A percentile compares a stretch with the other conserved stretches of the same genome.
phyloP scores from a whole-genome alignment of 2,329 filamentous ascomycete species.

The Penicillium sp. region DNA sequence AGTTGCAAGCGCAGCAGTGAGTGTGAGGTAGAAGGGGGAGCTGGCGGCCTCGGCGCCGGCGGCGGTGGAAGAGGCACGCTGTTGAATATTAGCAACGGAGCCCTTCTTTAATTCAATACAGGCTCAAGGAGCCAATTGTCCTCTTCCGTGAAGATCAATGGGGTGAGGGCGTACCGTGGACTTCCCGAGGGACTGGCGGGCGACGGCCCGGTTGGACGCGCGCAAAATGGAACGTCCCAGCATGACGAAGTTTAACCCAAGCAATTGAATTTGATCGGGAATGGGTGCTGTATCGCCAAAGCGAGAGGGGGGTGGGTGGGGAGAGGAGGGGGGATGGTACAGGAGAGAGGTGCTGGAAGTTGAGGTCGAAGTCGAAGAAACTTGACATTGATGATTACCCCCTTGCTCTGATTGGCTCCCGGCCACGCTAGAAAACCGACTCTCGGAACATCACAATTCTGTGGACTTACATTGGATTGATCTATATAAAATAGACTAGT shows the following conservation, averaged over 20 bases:
- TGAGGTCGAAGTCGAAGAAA: conserved; percentile 32
- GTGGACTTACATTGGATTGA: neutral
- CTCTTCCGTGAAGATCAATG: conserved; percentile 24
- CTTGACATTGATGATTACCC: conserved; percentile 32
- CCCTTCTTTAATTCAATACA: conserved; percentile 25
- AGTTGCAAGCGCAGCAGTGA: conserved; percentile 78
- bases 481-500: neutral
- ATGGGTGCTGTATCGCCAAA: conserved; percentile 25
- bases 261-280: conserved; percentile 23
- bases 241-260: conserved; percentile 52
- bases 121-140: conserved; percentile 22
- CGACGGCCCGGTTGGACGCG: conserved; percentile 72
- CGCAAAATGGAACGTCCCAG: conserved; percentile 86
- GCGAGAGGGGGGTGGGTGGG: conserved; percentile 26
- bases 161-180: conserved; percentile 60
- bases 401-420: conserved; percentile 31
- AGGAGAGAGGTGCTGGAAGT: conserved; percentile 28
- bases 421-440: conserved; percentile 30
- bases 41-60: conserved; percentile 60
- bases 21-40: conserved; percentile 72
- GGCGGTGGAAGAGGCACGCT: conserved; percentile 62
- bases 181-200: conserved; percentile 63
- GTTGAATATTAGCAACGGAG: conserved; percentile 32
- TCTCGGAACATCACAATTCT: conserved; percentile 20
- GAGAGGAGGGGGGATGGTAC: conserved; percentile 21